Base-by-base conservation (phyloP, 371 early-diverging fungal species). In the Fennellomyces sp. region DNA sequence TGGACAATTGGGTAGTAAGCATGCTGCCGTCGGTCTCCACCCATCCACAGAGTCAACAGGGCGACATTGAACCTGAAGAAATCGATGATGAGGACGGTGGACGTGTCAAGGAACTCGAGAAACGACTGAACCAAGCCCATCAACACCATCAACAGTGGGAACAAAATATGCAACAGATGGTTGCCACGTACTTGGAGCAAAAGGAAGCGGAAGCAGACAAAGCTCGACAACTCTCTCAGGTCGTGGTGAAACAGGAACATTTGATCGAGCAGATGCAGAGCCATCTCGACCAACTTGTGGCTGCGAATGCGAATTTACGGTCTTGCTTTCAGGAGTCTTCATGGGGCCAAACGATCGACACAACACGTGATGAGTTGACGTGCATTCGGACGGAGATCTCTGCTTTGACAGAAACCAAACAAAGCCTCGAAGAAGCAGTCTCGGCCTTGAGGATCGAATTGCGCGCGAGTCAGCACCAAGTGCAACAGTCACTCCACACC, bases 201-300 rank as follows among this genome's bases (percentile, higher is more conserved):
- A 63, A 65, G 29, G 68, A 74, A 27, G 5, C 50, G 15, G 65
- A 66, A 11, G 30, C 45, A 15, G 27, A 53, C 10, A 60, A 65
- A 52, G 55, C 55, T 21, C 66, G 56, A 27, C 66, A 63, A n/a
- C 68, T 75, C 36, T 27, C 30, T 4, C 52, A 75, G 25, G 41
- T 78, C 2, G 49, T 78, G 2, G 0, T 61, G 6, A 25, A 69
- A 8, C 78, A 78, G 58, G 78, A 75, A 47, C 64, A 50, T 8
- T 42, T 78, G 3, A 72, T 78, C 13, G 54, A 53, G 17, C 26
- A 33, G 23, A 53, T 61, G 55, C 42, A 61, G 36, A 25, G 21
- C 15, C 52, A 52, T 28, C 23, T 61, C 27, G 36, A 54, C 21
- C 35, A 47, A 13, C 52, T 29, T 5, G 26, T 39, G 13, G 45